phyloP scores from a whole-genome alignment of 2,329 filamentous ascomycete genomes.

The Cytospora schulzeri region DNA sequence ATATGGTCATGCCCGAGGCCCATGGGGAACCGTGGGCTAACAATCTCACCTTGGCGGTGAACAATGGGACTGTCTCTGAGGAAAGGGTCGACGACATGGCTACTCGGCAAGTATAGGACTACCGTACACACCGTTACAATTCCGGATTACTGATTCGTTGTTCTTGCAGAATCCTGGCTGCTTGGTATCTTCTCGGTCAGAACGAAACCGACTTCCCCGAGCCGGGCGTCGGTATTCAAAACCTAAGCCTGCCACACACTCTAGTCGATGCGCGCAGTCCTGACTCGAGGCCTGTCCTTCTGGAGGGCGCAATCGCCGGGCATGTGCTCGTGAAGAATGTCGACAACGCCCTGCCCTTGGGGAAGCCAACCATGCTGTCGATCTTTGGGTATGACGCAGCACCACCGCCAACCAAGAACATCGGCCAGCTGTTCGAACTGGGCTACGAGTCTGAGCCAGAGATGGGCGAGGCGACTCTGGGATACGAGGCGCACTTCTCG shows the following conservation, averaged over 20 bases:
- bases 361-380: constrained; percentile 56
- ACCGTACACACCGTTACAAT: constrained; percentile 25
- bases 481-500: constrained; percentile 47
- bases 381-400: constrained; percentile 68
- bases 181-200: constrained; percentile 61
- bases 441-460: constrained; percentile 51
- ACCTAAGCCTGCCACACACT: constrained; percentile 52
- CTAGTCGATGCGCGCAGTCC: constrained; percentile 53
- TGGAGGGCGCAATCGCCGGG: constrained; percentile 59
- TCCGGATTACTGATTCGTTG: constrained; percentile 30
- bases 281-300: constrained; percentile 44
- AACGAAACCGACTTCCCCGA: constrained; percentile 45
- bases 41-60: constrained; percentile 74
- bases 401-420: constrained; percentile 49
- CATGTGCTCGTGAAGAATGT: constrained; percentile 80
- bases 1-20: constrained; percentile 69
- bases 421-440: constrained; percentile 45
- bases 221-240: constrained; percentile 60
- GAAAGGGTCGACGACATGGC: constrained; percentile 78
- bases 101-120: constrained; percentile 59
- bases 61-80: constrained; percentile 73
- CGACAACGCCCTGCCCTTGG: constrained; percentile 63
- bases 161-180: constrained; percentile 61
- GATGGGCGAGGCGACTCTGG: constrained; percentile 48
- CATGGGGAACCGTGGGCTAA: constrained; percentile 53